Evolutionary conservation across 768 basidiomycete genomes (phyloP).

Genomic region (Crucibulum laeve): DNA sequence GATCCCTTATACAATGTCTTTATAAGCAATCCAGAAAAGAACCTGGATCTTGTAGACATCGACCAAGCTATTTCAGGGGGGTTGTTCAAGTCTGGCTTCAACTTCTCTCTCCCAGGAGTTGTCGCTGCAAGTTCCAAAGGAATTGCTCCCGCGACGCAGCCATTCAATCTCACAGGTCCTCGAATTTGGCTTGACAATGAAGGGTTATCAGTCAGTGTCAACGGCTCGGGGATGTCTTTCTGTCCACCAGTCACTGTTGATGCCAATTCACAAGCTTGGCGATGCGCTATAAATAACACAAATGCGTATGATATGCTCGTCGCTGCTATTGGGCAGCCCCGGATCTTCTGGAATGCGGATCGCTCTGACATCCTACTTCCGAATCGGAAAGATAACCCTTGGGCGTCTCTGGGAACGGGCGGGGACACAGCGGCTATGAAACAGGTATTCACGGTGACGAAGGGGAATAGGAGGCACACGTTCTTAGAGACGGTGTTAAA

Average conservation of each 20-base stretch:
- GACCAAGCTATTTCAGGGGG: constrained; percentile 10
- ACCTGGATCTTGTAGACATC: constrained; percentile 9
- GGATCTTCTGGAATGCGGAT: constrained; percentile 12
- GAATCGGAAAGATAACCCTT: constrained; percentile 12
- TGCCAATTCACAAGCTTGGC: constrained; percentile 3
- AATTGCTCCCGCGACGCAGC: constrained; percentile 4
- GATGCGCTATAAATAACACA: constrained; percentile 5
- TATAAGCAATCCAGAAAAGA: constrained; percentile 8
- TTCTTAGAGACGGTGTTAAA: constrained; percentile 14
- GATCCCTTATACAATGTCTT: constrained; percentile 10
- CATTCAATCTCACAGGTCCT: constrained; percentile 4
- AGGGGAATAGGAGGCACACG: constrained; percentile 11
- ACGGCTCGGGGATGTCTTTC: constrained; percentile 4
- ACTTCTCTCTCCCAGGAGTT: constrained; percentile 13
- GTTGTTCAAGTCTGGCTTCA: constrained; percentile 11
- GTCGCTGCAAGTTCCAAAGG: neutral
- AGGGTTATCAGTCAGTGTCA: constrained; percentile 12
- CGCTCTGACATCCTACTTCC: constrained; percentile 7
- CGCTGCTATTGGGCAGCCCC: constrained; percentile 7
- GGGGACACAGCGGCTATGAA: constrained; percentile 15
- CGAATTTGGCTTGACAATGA: constrained; percentile 15
- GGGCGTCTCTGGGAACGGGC: constrained; percentile 6
- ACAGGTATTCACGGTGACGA: constrained; percentile 17
- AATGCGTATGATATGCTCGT: constrained; percentile 4
- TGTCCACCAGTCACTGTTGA: neutral